Evolutionary conservation across 2,329 filamentous ascomycete species (phyloP).

Genomic region (Ophiostoma tasmaniense): DNA sequence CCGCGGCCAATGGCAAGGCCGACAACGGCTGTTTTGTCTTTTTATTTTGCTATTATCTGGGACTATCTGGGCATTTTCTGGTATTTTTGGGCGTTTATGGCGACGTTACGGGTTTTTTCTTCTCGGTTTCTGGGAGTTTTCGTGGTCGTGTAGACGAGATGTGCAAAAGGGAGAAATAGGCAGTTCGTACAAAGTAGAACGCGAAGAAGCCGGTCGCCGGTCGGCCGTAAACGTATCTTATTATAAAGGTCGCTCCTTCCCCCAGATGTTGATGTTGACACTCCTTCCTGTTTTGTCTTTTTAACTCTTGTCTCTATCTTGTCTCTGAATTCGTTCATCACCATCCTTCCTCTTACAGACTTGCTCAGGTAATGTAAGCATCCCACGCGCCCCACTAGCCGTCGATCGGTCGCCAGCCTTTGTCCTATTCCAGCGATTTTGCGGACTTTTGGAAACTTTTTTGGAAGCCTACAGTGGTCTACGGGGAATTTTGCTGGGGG

Average conservation of each 20-base stretch:
- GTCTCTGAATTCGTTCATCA: neutral
- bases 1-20: neutral
- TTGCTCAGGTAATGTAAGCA: neutral
- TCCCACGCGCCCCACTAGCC: constrained; percentile 7
- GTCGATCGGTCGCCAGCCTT: constrained; percentile 4
- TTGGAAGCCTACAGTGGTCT: neutral
- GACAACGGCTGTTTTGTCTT: neutral
- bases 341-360: constrained; percentile 4
- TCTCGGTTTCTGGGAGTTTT: neutral
- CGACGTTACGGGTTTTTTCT: neutral
- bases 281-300: neutral
- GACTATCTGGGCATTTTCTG: too few species aligned
- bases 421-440: constrained; percentile 1
- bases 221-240: constrained; percentile 1
- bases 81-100: too few species aligned
- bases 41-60: neutral
- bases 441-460: neutral
- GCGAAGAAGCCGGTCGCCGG: neutral
- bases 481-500: neutral
- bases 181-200: neutral
- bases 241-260: neutral
- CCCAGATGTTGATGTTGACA: neutral
- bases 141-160: neutral
- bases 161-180: neutral
- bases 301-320: neutral